Base-by-base conservation (phyloP, 208 protist genomes). In the Leishmania gerbilli region DNA sequence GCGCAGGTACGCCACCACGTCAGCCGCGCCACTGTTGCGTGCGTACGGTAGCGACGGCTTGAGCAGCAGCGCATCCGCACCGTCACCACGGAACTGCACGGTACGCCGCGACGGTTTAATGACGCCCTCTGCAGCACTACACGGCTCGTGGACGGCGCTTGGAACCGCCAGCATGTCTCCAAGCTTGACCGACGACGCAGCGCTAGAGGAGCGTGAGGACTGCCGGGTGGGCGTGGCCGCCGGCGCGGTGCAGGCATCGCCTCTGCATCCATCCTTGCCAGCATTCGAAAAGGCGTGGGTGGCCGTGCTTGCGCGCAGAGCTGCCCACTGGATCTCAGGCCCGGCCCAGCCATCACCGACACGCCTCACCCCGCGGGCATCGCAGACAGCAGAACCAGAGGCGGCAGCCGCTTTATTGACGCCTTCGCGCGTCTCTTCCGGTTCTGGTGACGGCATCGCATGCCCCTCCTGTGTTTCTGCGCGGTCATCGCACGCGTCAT, bases 131-230 rank as follows among this genome's bases (percentile, higher is more conserved):
- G 49, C 47, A 19, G 49, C 51, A 56, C 49, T 13, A 37, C 17
- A 34, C 13, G 34, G n/a, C 31, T 62, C 34, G 17, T 51, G 11
- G 34, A 31, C 49, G 51, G 71, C 71, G 42, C 45, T 13, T 11
- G 68, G 45, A 7, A 53, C 42, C 45, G 27, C 45, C 45, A 74
- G 27, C 68, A 74, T 74, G 27, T 74, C 68, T 21, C 68, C 68
- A 74, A 74, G 68, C 45, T 74, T 51, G 68, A 74, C 45, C 13
- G 68, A 74, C 40, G 68, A 53, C 27, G 68, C 68, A 74, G 45
- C 45, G 68, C 68, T 55, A 53, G 42, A 53, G 45, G 68, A 34
- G 27, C 11, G 37, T 31, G 68, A 74, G 27, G 68, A 53, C 21
- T 19, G 6, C 40, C 11, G 17, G 40, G 27, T n/a, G 27, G 68